Evolutionary conservation across 371 early-diverging fungal genomes (phyloP), one percentile per base, ranked within the genome.

Genomic region (Syncephalis plumigaleata): DNA sequence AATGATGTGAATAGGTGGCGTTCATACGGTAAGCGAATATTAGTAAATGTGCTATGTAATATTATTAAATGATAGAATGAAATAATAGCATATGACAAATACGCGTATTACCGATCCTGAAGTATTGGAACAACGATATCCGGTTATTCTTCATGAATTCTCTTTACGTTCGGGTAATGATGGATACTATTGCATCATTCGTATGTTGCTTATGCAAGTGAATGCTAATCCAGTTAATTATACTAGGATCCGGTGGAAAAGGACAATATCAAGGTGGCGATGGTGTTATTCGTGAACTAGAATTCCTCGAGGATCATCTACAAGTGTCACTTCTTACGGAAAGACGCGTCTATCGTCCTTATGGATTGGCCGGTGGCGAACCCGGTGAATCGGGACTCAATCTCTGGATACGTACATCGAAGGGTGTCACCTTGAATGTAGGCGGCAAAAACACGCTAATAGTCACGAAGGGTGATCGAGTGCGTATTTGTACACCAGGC

Each of bases 31-130:
- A 31, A 31, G 31, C n/a, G n/a, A n/a, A n/a, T n/a, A n/a, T n/a
- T n/a, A n/a, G n/a, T n/a, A n/a, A n/a, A n/a, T n/a, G n/a, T n/a
- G n/a, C n/a, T n/a, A n/a, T n/a, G n/a, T n/a, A n/a, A n/a, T n/a
- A n/a, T n/a, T n/a, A n/a, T n/a, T n/a, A n/a, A n/a, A n/a, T n/a
- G n/a, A n/a, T n/a, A n/a, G n/a, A n/a, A n/a, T n/a, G n/a, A n/a
- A n/a, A n/a, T n/a, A n/a, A n/a, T 31, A 31, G 42, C 93, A 96
- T 58, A 96, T 94, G 92, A 92, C 93, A 25, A 94, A 96, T 57
- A 93, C 93, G 0, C 75, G 91, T 17, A 94, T 93, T 52, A 96
- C 97, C 0, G 97, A 96, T 58, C 87, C 88, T 0, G 97, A 96
- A 60, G 91, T 93, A 25, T 62, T 93, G 18, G 97, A 94, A 57